These are phyloP conservation scores for Fusarium nurragi DNA, from an alignment of 2,329 filamentous ascomycete species.

Conservation along the genomic window DNA sequence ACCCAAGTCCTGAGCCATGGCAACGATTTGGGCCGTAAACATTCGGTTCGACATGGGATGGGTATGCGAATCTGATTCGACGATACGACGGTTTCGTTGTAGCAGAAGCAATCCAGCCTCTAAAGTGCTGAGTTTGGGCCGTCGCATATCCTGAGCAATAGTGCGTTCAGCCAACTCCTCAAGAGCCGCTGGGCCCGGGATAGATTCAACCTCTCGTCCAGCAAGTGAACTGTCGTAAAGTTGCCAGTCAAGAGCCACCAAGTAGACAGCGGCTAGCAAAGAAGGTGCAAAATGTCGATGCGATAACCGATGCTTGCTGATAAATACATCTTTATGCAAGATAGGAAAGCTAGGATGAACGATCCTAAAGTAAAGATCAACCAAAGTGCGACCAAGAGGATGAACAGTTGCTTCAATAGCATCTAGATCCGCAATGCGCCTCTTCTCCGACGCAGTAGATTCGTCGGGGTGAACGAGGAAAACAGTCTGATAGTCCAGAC, in stretches of 20 bases:
- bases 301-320: constrained; percentile 67
- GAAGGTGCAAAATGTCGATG: constrained; percentile 68
- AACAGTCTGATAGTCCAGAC: constrained; percentile 49
- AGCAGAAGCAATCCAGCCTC: constrained; percentile 65
- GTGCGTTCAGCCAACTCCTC: constrained; percentile 55
- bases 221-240: constrained; percentile 63
- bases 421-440: constrained; percentile 54
- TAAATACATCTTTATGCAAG: constrained; percentile 68
- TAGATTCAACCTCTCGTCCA: constrained; percentile 44
- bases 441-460: constrained; percentile 51
- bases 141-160: constrained; percentile 58
- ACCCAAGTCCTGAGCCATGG: constrained; percentile 66
- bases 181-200: constrained; percentile 45
- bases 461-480: constrained; percentile 52
- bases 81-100: constrained; percentile 57
- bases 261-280: constrained; percentile 68
- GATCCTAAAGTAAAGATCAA: constrained; percentile 74
- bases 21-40: constrained; percentile 63
- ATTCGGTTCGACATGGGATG: constrained; percentile 52
- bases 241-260: constrained; percentile 71
- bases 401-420: constrained; percentile 70
- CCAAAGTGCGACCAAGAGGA: constrained; percentile 69
- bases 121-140: constrained; percentile 64
- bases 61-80: constrained; percentile 36
- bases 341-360: constrained; percentile 68